A percentile compares a stretch with the other conserved stretches of the same genome.
Conservation (phyloP, 495 filamentous ascomycete genomes). For the Hypoxylon cercidicola region DNA sequence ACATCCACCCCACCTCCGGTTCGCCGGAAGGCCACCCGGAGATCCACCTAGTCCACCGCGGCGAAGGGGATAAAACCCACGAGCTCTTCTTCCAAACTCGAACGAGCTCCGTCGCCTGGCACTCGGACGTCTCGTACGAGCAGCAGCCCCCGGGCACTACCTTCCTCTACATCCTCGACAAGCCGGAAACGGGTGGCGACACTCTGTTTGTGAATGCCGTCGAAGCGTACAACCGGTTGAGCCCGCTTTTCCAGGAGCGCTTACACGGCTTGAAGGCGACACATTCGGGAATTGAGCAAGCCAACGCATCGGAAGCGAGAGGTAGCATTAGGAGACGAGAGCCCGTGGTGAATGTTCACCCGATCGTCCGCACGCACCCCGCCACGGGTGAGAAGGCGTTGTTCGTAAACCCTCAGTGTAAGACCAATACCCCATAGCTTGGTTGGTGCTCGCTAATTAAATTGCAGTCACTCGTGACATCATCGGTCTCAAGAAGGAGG, state of each 20-base stretch:
- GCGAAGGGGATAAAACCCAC: slow-evolving; percentile 67
- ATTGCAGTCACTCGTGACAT: slow-evolving; percentile 72
- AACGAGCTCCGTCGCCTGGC: slow-evolving; percentile 79
- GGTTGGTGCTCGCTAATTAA: background rate
- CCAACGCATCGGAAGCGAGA: slow-evolving; percentile 61
- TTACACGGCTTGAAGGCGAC: slow-evolving; percentile 81
- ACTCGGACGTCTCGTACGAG: slow-evolving; percentile 86
- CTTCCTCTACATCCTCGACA: slow-evolving; percentile 82
- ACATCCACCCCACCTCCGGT: slow-evolving; percentile 84
- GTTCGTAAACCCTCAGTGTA: slow-evolving; percentile 88
- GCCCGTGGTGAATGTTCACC: slow-evolving; percentile 76
- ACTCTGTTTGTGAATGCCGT: slow-evolving; percentile 78
- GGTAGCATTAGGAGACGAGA: slow-evolving; percentile 75
- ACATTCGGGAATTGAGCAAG: slow-evolving; percentile 80
- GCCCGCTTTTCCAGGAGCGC: slow-evolving; percentile 73
- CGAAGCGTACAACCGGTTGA: slow-evolving; percentile 81
- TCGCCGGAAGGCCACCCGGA: slow-evolving; percentile 76
- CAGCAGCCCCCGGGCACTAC: slow-evolving; percentile 86
- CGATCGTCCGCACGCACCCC: slow-evolving; percentile 82
- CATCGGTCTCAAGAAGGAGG: slow-evolving; percentile 79
- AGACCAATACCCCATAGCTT: slow-evolving; percentile 41
- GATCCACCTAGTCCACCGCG: slow-evolving; percentile 81
- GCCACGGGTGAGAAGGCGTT: slow-evolving; percentile 86
- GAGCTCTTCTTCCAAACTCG: slow-evolving; percentile 70
- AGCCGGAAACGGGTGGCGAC: slow-evolving; percentile 79